A percentile compares a stretch with the other conserved stretches of the same genome.
These are phyloP conservation scores for Tolypocladium nubicola DNA, from an alignment of 2,329 filamentous ascomycete species.

Conservation along the genomic window DNA sequence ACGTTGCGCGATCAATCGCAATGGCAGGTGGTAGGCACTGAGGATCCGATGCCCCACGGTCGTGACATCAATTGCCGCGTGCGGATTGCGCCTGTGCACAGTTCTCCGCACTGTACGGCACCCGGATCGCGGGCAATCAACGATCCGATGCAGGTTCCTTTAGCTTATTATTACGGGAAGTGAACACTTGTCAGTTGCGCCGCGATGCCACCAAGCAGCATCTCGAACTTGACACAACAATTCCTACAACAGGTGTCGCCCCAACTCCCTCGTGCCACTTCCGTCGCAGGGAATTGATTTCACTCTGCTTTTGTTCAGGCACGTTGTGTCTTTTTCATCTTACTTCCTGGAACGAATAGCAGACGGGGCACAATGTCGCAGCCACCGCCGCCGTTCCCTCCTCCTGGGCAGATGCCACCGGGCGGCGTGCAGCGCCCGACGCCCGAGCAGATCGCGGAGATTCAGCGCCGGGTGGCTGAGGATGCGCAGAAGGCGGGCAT, in stretches of 20 bases:
- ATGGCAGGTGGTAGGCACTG: not conserved
- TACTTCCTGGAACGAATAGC: not conserved
- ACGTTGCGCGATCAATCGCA: not conserved
- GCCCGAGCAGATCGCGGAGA: conserved; percentile 74
- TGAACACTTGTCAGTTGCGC: conserved; percentile 23
- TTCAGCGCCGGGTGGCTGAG: conserved; percentile 71
- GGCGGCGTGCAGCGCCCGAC: conserved; percentile 43
- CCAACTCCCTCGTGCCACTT: not conserved
- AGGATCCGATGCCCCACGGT: not conserved
- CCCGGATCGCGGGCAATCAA: conserved; percentile 17
- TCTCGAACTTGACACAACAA: not conserved
- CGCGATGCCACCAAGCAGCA: conserved; percentile 6
- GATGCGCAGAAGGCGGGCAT: conserved; percentile 81
- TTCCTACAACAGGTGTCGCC: not conserved
- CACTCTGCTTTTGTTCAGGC: not conserved
- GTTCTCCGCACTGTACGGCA: not conserved
- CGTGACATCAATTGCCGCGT: not conserved
- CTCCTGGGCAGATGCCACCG: conserved; percentile 16
- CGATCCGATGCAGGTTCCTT: conserved; percentile 10
- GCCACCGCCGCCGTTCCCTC: conserved; percentile 14
- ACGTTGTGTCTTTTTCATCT: too few relatives aligned
- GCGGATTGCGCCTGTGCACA: not conserved
- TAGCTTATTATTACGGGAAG: conserved; percentile 14
- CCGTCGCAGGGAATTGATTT: not conserved
- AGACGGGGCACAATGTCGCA: conserved; percentile 13